These are phyloP conservation scores for Magnaporthiopsis incrustans DNA, from an alignment of 2,329 filamentous ascomycete species.

Conservation along the genomic window DNA sequence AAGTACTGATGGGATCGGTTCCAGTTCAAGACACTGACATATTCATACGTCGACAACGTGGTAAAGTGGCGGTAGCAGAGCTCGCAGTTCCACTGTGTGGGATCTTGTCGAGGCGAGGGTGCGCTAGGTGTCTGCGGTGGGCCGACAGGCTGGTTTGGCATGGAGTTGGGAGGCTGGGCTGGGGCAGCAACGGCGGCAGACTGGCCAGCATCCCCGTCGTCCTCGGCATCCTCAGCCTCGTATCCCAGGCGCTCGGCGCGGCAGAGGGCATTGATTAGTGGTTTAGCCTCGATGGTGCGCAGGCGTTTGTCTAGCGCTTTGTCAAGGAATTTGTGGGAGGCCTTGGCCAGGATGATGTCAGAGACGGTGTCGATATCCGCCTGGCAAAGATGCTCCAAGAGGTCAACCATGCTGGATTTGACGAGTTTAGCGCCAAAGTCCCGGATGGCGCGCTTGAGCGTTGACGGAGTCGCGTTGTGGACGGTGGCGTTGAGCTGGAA, in stretches of 20 bases:
- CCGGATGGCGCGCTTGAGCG: slow-evolving; percentile 30
- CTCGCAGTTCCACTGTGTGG: background rate
- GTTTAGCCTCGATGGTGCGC: slow-evolving; percentile 43
- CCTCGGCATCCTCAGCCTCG: slow-evolving; percentile 40
- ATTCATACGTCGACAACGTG: background rate
- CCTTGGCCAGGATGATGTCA: slow-evolving; percentile 34
- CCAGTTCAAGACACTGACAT: slow-evolving; percentile 1
- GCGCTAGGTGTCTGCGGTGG: background rate
- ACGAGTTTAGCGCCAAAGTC: slow-evolving; percentile 40
- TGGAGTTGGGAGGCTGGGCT: background rate
- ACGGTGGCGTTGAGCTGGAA: slow-evolving; percentile 41
- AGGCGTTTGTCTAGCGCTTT: slow-evolving; percentile 42
- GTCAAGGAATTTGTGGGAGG: slow-evolving; percentile 43
- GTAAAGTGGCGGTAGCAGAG: slow-evolving; percentile 7
- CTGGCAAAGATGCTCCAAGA: slow-evolving; percentile 31
- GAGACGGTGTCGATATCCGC: slow-evolving; percentile 38
- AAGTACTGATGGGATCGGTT: background rate
- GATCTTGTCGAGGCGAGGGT: background rate
- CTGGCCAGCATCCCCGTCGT: slow-evolving; percentile 19
- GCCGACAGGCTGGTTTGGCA: background rate
- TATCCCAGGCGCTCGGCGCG: slow-evolving; percentile 50
- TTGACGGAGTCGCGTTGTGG: slow-evolving; percentile 30
- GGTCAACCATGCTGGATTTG: slow-evolving; percentile 28
- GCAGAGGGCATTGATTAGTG: slow-evolving; percentile 49
- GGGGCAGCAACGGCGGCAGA: background rate